Evolutionary conservation across 2,329 filamentous ascomycete genomes (phyloP), one percentile per base, ranked within the genome.

Genomic region (Immersiporthe knoxdaviesiana): DNA sequence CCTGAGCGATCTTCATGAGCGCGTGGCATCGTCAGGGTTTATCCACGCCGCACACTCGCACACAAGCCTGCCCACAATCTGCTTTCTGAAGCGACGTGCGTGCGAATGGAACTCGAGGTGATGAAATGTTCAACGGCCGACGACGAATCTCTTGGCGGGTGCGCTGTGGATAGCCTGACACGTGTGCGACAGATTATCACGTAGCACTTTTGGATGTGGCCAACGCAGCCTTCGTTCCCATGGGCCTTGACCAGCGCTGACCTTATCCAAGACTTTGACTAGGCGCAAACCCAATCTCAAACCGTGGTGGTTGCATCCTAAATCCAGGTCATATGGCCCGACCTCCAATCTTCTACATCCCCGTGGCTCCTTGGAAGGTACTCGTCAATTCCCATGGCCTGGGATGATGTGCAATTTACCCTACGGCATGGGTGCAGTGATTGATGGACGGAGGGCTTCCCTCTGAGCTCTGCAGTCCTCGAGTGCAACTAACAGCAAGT

Each of bases 291-390:
- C 27, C 27, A 54, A 56, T 56, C 27, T 56, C 24, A 32, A 56
- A 24, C 27, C 52, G 18, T 37, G 44, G 30, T 32, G 58, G 32
- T 32, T 39, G 5, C 14, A 18, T 27, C 8, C 24, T 30, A 3
- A 24, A 7, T n/a, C 4, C 37, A 24, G 27, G 16, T 32, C 24
- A 47, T 24, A 27, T 68, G 65, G 68, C 56, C 68, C 65, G 66
- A 70, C 59, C 58, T n/a, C 65, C 44, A 50, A 61, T 35, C 56
- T 41, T 65, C 37, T 52, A 18, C 32, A 56, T 37, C 47, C 39
- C 62, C 37, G 30, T 65, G 66, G 61, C 65, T 68, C 27, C 4
- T 37, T 14, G n/a, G 3, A 27, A 41, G 35, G 11, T 24, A 35
- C 11, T 11, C 7, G 5, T 37, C 24, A 32, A 47, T 11, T 10